Base-by-base conservation (phyloP, 2,329 filamentous ascomycete genomes). In the Gnomoniopsis sp. region DNA sequence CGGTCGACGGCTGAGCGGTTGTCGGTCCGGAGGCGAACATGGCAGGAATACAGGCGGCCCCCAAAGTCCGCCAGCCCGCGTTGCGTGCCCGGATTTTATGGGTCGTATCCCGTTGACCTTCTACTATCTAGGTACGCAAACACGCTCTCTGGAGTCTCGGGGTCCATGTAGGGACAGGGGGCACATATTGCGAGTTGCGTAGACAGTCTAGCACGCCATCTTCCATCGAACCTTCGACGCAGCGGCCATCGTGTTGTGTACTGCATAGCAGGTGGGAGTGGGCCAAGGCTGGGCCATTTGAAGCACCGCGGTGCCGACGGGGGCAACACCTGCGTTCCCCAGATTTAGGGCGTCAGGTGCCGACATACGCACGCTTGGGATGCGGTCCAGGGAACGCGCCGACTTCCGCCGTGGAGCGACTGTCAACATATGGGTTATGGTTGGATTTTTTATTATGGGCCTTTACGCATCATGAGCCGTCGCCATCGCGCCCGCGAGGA, bases 201-300 rank as follows among this genome's bases (percentile, higher is more conserved):
- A 53, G 48, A 34, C 51, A 61, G 50, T 47, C 33, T 23, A 55
- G 53, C 59, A 61, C 59, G 59, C 59, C 59, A 61, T 61, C 55
- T 51, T 21, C 43, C 55, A 34, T 33, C 48, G 41, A 43, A 15
- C 2, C 52, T 54, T 54, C 52, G 43, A 48, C 26, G 52, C 52
- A 54, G 52, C 34, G 46, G 51, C n/a, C 50, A 52, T 33, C 50
- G 43, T 52, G 50, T 21, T 3, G n/a, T 30, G 26, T 4, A 30
- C 26, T 4, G n/a, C n/a, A 52, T 19, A 46, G n/a, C n/a, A 43
- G 12, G 22, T 12, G 14, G 10, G 30, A 36, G 33, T 36, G 3
- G 19, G 33, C 38, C 12, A 6, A 15, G 49, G 26, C 26, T 30
- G 26, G 26, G 26, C 4, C 4, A 30, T 4, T 4, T 30, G 26